Evolutionary conservation across 805 yeast species (phyloP).

Genomic region (Wickerhamomyces mucosus): DNA sequence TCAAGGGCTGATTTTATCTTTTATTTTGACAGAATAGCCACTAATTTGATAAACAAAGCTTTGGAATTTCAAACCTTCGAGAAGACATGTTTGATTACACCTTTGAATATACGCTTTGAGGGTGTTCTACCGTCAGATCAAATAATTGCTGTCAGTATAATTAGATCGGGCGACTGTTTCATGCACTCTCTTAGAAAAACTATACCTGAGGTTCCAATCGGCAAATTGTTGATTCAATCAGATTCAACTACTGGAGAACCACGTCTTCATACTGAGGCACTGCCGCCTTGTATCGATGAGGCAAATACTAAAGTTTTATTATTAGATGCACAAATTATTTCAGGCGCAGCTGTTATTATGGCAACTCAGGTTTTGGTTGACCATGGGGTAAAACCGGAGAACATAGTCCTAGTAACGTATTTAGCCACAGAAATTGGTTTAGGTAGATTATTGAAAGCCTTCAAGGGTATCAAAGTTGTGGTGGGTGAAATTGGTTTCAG

Average conservation of each 20-base stretch:
- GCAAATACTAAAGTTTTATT: constrained; percentile 41
- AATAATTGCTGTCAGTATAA: constrained; percentile 66
- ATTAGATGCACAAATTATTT: constrained; percentile 79
- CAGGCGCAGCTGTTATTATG: constrained; percentile 94
- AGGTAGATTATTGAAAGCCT: constrained; percentile 63
- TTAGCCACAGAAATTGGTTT: constrained; percentile 74
- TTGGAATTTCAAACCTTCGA: constrained; percentile 41
- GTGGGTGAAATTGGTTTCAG: constrained; percentile 55
- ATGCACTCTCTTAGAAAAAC: constrained; percentile 69
- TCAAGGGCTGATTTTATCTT: constrained; percentile 73
- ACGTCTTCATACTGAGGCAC: constrained; percentile 69
- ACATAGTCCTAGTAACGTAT: constrained; percentile 63
- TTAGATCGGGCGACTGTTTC: constrained; percentile 91
- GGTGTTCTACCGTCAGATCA: constrained; percentile 29
- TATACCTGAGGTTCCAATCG: constrained; percentile 69
- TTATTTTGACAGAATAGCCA: constrained; percentile 76
- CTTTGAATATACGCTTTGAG: constrained; percentile 23
- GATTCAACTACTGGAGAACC: constrained; percentile 92
- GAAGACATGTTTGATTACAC: constrained; percentile 30
- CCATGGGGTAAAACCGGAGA: constrained; percentile 53
- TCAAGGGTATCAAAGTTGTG: constrained; percentile 49
- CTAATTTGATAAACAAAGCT: constrained; percentile 58
- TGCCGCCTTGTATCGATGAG: constrained; percentile 38
- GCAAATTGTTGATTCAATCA: constrained; percentile 80
- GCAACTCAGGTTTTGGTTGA: constrained; percentile 82